Base-by-base conservation (phyloP, 2,329 filamentous ascomycete genomes). In the Thermoascus crustaceus region DNA sequence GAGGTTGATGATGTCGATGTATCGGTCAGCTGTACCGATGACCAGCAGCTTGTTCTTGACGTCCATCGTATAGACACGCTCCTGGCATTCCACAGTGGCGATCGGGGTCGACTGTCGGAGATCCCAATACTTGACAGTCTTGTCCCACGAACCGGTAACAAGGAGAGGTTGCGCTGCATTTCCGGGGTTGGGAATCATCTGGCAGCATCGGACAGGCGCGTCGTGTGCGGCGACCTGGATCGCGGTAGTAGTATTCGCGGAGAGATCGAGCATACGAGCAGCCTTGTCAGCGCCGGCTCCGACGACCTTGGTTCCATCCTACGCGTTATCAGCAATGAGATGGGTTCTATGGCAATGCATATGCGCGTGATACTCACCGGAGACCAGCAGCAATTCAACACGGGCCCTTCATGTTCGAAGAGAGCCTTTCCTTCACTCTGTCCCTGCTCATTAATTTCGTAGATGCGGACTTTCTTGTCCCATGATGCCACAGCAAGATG, bases 401-500 rank as follows among this genome's bases (percentile, higher is more conserved):
- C 88, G 3, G 88, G 86, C 29, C 75, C 85, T 46, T 86, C 82
- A 63, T 93, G 85, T 48, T 93, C 83, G 55, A 91, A 93, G 40
- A 82, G 69, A 44, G 86, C 86, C 54, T 88, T 89, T 32, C 86
- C 87, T 57, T 86, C 78, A 54, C 83, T 89, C 56, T 83, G 76
- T 27, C 87, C 86, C 47, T 78, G 78, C 38, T 65, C 66, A 46
- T 81, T 78, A 57, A 96, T 86, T 62, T 96, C 86, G 67, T 96
- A 98, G 57, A 98, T 89, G 55, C 88, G 82, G 44, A 96, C 86
- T 61, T 94, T 94, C 69, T 93, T 94, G 66, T 98, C 91, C 91
- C 91, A 98, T 51, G 86, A 94, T 31, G 86, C 71, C 22, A 95
- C 85, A 16, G 89, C 87, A 11, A 98, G 72, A 57, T 93, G 83